Evolutionary conservation across 1,139 yeast genomes (phyloP), one percentile per base, ranked within the genome.

Genomic region (Magnusiomyces magnusii): DNA sequence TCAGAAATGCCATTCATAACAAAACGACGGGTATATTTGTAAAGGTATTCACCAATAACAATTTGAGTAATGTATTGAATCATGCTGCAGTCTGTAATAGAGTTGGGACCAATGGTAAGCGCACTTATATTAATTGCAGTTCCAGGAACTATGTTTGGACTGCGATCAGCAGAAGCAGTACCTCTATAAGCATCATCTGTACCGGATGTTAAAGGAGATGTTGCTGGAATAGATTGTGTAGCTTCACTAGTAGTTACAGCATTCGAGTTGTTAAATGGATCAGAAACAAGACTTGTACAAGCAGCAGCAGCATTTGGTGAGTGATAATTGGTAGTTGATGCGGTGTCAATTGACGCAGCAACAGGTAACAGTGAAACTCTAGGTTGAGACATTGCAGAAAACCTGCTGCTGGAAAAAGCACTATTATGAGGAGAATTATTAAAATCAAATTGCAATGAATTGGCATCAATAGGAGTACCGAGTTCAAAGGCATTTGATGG

Each of bases 11-110:
- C 82, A 57, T 87, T 82, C 58, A 89, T 78, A 19, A 90, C 87
- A 15, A 95, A 89, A 62, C 84, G 82, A 57, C 96, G 84, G 71
- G 86, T 89, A 71, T 93, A 92, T 72, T 93, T 93, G 81, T 81
- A 86, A 63, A 91, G 76, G 65, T 85, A 90, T 71, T 92, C 98
- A 60, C 99, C 99, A 72, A 92, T 87, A 55, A 93, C 92, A 7
- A 95, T 87, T 71, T 91, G 97, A 0, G 97, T 87, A 59, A 93
- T 82, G 1, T 95, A 93, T 1, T 95, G 92, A 64, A 89, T 86
- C 81, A 89, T 87, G 53, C 84, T 82, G 58, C 81, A 82, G 64
- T 86, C 93, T 2, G 86, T 83, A 10, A 36, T 15, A 0, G 93
- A 85, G 17, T 58, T 52, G 0, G 93, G 86, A 54, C 85, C 86